Conservation (phyloP, 176 grass and related monocot genomes). For the Olyra latifolia region DNA sequence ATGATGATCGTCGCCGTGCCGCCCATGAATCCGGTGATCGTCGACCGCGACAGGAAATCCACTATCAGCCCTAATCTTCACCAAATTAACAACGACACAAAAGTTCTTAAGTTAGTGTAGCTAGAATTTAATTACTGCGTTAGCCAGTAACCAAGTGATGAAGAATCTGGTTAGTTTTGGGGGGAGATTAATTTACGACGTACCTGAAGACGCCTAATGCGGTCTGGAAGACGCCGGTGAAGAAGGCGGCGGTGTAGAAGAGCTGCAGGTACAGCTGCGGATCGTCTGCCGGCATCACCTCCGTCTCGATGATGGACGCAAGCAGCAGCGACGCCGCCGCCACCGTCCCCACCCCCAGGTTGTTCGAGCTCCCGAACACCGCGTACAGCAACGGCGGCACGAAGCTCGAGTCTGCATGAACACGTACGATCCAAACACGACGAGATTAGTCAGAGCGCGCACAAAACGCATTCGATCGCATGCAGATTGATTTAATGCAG, state of each 20-base stretch:
- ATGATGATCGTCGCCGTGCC: constrained; percentile 92
- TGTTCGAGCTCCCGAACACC: constrained; percentile 87
- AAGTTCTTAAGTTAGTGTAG: neutral
- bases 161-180: neutral
- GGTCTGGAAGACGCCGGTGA: constrained; percentile 82
- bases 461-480: neutral
- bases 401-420: constrained; percentile 72
- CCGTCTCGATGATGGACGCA: constrained; percentile 59
- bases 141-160: neutral
- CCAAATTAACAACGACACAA: neutral
- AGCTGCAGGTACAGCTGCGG: constrained; percentile 63
- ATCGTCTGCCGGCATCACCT: constrained; percentile 43
- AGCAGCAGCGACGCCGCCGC: constrained; percentile 88
- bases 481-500: neutral
- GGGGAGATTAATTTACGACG: neutral
- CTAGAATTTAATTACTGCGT: neutral
- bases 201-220: constrained; percentile 78
- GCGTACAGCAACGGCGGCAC: constrained; percentile 91
- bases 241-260: constrained; percentile 92
- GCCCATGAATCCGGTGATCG: constrained; percentile 95
- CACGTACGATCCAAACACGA: neutral
- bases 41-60: constrained; percentile 90
- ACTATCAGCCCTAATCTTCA: constrained; percentile 85
- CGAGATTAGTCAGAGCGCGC: neutral
- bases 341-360: constrained; percentile 89